Base-by-base conservation (phyloP, 495 filamentous ascomycete genomes). In the Trichocladium antarcticum region DNA sequence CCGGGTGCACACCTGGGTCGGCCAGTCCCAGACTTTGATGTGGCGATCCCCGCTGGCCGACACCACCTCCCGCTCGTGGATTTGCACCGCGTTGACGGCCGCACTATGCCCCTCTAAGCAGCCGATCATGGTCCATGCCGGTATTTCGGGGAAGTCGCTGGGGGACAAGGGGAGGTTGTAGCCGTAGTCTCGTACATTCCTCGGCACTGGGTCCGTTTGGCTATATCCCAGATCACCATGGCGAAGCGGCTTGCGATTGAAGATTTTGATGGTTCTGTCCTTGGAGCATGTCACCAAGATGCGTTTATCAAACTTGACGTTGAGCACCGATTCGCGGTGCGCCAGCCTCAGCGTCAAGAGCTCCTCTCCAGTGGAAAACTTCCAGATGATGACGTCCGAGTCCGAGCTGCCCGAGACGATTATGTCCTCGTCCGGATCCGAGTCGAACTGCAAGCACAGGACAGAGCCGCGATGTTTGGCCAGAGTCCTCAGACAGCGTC, bases 281-380 rank as follows among this genome's bases (percentile, higher is more conserved):
- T 97, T 99, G 44, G 89, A 95, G 63, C 92, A 96, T 1, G 92
- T 99, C 7, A 97, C 86, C 17, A 99, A 73, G 54, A 87, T 93
- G 6, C 85, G 78, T 51, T 87, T 78, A 56, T 95, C 88, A 60
- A 97, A 99, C 54, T 84, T 80, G 42, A 99, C 80, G 60, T 97
- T 97, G n/a, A 99, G 68, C 1, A 99, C 87, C 0, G 89, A 90
- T 63, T 99, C 90, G 15, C 71, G 65, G 59, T 99, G 92, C 0
- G 93, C 93, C 24, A 77, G 68, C 5, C 66, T 60, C 6, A 97
- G 76, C 42, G 77, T 77, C 56, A 87, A 81, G 15, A 97, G 65
- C 41, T 82, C 75, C 54, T 86, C 65, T 1, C 92, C 93, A 0
- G 89, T 96, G 0, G 88, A 94, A 59, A 97, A 97, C 43, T 69